Evolutionary conservation across 176 grass and related monocot genomes (phyloP), one percentile per base, ranked within the genome.

Genomic region (Tillandsia fasciculata): DNA sequence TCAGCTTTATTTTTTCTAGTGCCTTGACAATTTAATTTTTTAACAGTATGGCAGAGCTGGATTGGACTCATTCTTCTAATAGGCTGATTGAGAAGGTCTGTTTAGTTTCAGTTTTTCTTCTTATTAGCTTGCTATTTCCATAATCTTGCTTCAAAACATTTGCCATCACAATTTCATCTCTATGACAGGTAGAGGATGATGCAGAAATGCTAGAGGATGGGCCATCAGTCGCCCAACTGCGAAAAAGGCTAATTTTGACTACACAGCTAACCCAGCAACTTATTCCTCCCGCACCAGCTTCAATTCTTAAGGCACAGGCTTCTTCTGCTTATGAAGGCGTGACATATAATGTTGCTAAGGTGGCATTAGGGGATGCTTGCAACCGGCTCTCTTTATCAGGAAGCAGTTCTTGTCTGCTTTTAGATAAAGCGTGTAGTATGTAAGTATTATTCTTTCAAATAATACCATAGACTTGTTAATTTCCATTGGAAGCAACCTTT

Each of bases 51-150:
- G 76, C 18, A 2, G 93, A 92, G 68, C 67, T 87, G 71, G 84
- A 87, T 61, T 97, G 93, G 93, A 86, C 89, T 80, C 88, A 81
- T 67, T 78, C 86, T 85, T 76, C 83, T 69, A 90, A 87, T 81
- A 85, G 93, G 78, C 78, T 97, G 83, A 83, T 85, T 29, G 89
- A 97, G 77, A 97, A 97, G 93, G 92, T 96, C 68, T 58, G 42
- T 80, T 73, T 59, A 47, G n/a, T 18, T 63, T 76, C 18, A 77
- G 24, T 72, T 9, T 72, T 17, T 66, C 52, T n/a, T 83, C 17
- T 52, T 61, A 27, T 14, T 79, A 53, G 11, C 66, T 70, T 64
- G 9, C 11, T 12, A 77, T 59, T 85, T 81, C 15, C 17, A 12
- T 10, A 76, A 67, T 51, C 64, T 67, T 77, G 15, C 26, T 82